Evolutionary conservation across 2,329 filamentous ascomycete genomes (phyloP), one percentile per base, ranked within the genome.

Genomic region (Herpotrichia juniperi): DNA sequence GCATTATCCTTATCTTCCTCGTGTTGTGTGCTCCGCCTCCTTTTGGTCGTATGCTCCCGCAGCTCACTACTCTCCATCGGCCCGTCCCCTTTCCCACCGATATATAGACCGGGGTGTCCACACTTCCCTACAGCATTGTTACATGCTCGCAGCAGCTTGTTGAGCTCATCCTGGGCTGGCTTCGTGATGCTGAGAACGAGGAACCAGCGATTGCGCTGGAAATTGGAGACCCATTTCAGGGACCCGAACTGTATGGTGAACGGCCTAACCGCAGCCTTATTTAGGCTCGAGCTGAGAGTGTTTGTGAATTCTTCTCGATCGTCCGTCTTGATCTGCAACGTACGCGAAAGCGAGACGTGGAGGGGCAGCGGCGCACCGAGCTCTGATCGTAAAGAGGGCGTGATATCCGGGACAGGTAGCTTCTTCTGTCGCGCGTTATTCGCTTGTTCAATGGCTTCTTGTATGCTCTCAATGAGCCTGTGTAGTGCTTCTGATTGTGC

Each of bases 301-400:
- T 81, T 74, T 4, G 89, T 76, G 67, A 96, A 97, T 0, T 58
- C 62, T 24, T 88, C 84, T 60, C 90, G 91, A 57, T 88, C 81
- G n/a, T 86, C 80, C 0, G 90, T 92, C 42, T 79, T 78, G 26
- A 99, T 83, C 11, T 87, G 82, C 45, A 97, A 78, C 0, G 94
- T 89, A 5, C 91, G 83, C 7, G 94, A 97, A 6, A 99, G 82
- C 61, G 92, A 96, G 66, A 99, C 87, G 74, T 99, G 94, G 42
- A 99, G 81, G 2, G 93, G 93, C 44, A 91, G 78, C 4, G 89
- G 87, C 5, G 87, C 86, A 51, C 86, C 89, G 0, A 97, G 83
- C 52, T 94, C 89, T 57, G 88, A 96, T 35, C 82, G 84, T 5
- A 97, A 78, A 53, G 94, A 85, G 57, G 83, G 88, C 57, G 87